Conservation (phyloP, 352 stramenopile species). For the Pythium aristosporum region DNA sequence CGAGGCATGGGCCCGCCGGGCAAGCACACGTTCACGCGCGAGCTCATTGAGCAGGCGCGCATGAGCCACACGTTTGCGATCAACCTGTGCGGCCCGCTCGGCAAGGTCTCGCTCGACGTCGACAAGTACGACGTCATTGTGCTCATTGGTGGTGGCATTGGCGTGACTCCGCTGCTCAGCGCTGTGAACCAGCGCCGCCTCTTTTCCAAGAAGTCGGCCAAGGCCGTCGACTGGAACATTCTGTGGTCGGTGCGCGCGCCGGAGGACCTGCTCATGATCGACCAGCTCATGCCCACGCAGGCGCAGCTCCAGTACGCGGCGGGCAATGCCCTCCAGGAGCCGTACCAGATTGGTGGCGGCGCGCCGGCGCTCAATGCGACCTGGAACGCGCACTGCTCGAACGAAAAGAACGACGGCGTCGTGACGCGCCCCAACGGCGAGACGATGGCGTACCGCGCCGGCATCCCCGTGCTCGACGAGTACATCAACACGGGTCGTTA, state of each 20-base stretch:
- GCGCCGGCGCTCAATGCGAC: constrained; percentile 43
- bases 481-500: constrained; percentile 72
- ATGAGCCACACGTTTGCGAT: constrained; percentile 44
- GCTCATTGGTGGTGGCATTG: constrained; percentile 67
- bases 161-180: constrained; percentile 77
- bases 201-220: constrained; percentile 28
- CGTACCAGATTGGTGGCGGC: constrained; percentile 37
- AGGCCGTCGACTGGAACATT: constrained; percentile 49
- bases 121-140: constrained; percentile 67
- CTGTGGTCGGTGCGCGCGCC: constrained; percentile 62
- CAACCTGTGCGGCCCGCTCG: constrained; percentile 69
- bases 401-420: constrained; percentile 38
- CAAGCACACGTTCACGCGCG: constrained; percentile 46
- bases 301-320: constrained; percentile 35
- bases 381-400: constrained; percentile 68
- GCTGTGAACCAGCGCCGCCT: constrained; percentile 61
- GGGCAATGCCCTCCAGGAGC: constrained; percentile 37
- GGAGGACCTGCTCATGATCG: constrained; percentile 71
- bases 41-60: constrained; percentile 43
- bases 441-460: constrained; percentile 46
- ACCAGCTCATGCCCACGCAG: constrained; percentile 61
- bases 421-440: constrained; percentile 56
- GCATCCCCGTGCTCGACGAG: constrained; percentile 64
- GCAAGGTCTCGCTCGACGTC: constrained; percentile 59
- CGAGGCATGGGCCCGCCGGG: constrained; percentile 45